Evolutionary conservation across 495 filamentous ascomycete species (phyloP), one percentile per base, ranked within the genome.

Genomic region (Staphylotrichum longicolle): DNA sequence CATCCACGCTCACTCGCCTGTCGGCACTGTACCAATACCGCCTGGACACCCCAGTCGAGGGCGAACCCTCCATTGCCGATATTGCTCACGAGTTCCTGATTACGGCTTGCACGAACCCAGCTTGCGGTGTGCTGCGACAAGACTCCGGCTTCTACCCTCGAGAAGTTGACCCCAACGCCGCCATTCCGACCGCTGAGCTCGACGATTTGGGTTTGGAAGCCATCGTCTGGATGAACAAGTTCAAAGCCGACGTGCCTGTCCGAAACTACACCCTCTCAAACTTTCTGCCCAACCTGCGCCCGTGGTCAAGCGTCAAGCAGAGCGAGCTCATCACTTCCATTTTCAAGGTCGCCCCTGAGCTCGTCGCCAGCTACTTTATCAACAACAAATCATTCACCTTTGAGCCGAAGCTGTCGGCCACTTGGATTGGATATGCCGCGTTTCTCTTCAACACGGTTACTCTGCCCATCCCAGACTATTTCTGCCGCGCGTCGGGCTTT

Each of bases 351-450:
- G 87, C 87, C 2, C 93, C 94, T 6, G 93, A 96, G 71, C 75
- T 97, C 20, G 83, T 96, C 5, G 86, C 91, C 10, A 83, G 89
- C 65, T 97, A 92, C 71, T 98, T 96, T 65, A 78, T 83, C 53
- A 85, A 83, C 68, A 91, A 88, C 70, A 86, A 85, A 46, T 82
- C 85, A 66, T 96, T 98, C 72, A 81, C 85, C 4, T 90, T 95
- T 53, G 95, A 97, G 33, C 93, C 94, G 0, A 98, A 96, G 67
- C 79, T 92, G 9, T 91, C 91, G 1, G 81, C 90, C 0, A 93
- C 93, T 4, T 99, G 94, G 94, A 87, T 98, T 65, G 92, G 93
- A 20, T 96, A 93, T 69, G 91, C 90, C 3, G 82, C 91, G 0
- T 90, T 98, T 57, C 74, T 99, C 5, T 93, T 94, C 70, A 88